A percentile compares a stretch with the other conserved stretches of the same genome.
phyloP scores from a whole-genome alignment of 345 rosid genomes.

The Aegle marmelos region DNA sequence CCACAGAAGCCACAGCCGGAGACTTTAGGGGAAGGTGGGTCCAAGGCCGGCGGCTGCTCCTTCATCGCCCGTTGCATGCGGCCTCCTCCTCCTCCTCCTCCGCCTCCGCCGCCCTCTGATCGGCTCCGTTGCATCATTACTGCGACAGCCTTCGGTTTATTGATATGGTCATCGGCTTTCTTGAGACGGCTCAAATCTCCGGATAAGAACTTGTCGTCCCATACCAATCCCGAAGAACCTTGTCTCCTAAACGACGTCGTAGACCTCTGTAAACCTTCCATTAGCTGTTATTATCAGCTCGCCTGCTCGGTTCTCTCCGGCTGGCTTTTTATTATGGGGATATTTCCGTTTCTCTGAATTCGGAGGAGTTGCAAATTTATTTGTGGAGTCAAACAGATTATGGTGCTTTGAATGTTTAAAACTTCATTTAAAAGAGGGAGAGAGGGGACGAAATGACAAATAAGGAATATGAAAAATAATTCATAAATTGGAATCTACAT shows the following conservation, averaged over 20 bases:
- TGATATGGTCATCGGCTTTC: background rate
- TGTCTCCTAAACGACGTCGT: conserved; percentile 76
- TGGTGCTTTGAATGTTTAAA: background rate
- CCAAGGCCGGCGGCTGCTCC: conserved; percentile 32
- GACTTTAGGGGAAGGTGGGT: conserved; percentile 71
- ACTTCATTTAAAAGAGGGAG: background rate
- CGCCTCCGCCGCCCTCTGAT: conserved; percentile 31
- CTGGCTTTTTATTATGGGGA: no score
- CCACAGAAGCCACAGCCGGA: conserved; percentile 58
- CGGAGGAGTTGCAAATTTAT: background rate
- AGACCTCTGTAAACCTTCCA: conserved; percentile 58
- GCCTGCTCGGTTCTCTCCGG: background rate
- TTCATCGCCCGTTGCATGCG: conserved; percentile 15
- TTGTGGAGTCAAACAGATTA: background rate
- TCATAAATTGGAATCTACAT: conserved; percentile 12
- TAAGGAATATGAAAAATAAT: conserved; percentile 3
- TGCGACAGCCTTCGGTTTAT: conserved; percentile 9
- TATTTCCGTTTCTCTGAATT: no score
- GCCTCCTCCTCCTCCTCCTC: conserved; percentile 6
- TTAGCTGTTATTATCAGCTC: background rate
- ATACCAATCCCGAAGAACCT: conserved; percentile 80
- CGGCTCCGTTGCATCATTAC: conserved; percentile 26
- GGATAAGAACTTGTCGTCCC: conserved; percentile 62
- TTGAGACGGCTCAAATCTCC: conserved; percentile 33
- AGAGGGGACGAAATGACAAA: conserved; percentile 19